Evolutionary conservation across 2,329 filamentous ascomycete species (phyloP), one percentile per base, ranked within the genome.

Genomic region (Canariomyces notabilis): DNA sequence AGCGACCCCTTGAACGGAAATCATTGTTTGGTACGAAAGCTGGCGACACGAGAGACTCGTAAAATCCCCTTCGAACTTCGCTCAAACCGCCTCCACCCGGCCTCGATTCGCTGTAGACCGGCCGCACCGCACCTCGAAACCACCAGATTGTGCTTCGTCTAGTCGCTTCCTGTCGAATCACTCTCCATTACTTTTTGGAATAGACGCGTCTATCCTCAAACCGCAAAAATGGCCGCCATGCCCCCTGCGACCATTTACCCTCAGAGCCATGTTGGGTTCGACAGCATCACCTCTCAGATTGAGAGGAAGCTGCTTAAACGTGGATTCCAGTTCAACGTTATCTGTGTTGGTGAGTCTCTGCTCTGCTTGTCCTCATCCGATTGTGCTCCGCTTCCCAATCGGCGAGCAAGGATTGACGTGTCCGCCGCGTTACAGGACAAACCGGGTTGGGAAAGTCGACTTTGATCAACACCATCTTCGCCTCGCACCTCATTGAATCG

Each of bases 291-390:
- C 62, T 89, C 85, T 60, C 93, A 98, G 79, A 98, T 98, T 63
- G 93, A 98, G 84, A 87, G 88, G 76, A 98, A 98, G 85, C 85
- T 97, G 67, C 72, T 98, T 75, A 98, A 98, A 82, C 89, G 93
- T 74, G 93, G 93, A 63, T 98, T 98, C 74, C 93, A 98, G 74
- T 98, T 98, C 83, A 98, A 98, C 70, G 86, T 97, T 66, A 97
- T 97, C 72, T 96, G 90, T 70, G 93, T 97, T 42, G 93, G 93
- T 97, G 79, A 69, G 91, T 84, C n/a, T n/a, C n/a, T 31, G 21
- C 16, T 20, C 38, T 19, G 33, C 54, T 21, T 36, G 40, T 20
- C 26, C 37, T 37, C 18, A 32, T 29, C 37, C 26, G 20, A 35
- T 32, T 35, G 23, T 50, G 19, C 37, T 54, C 42, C 36, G 31